These are phyloP conservation scores for Telfairia occidentalis DNA, from an alignment of 331 rosid species.

Conservation along the genomic window DNA sequence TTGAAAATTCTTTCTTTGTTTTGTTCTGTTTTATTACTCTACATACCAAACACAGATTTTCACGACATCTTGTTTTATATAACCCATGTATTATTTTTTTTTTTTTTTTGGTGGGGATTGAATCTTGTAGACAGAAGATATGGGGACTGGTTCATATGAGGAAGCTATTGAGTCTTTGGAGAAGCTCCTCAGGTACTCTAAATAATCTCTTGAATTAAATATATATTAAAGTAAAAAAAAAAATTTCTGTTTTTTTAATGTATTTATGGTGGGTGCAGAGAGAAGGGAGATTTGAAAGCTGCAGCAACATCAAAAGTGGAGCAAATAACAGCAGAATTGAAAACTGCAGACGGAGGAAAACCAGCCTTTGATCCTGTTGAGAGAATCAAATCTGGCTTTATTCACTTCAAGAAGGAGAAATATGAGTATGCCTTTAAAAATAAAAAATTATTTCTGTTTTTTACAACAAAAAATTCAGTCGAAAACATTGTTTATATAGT, in stretches of 20 bases:
- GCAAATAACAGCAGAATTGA: slow-evolving; percentile 61
- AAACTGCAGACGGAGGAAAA: slow-evolving; percentile 24
- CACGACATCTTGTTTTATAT: not conserved
- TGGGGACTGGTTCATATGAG: slow-evolving; percentile 6
- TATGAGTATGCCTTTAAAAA: slow-evolving; percentile 47
- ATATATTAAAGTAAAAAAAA: not conserved
- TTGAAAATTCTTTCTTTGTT: too few species aligned
- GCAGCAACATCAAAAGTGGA: slow-evolving; percentile 67
- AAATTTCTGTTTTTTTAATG: not conserved
- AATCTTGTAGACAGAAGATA: slow-evolving; percentile 37
- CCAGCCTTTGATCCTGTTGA: slow-evolving; percentile 50
- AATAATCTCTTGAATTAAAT: not conserved
- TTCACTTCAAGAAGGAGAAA: slow-evolving; percentile 87
- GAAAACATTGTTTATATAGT: not conserved
- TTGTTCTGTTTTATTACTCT: not conserved
- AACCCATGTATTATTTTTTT: not conserved
- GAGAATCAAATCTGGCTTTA: slow-evolving; percentile 64
- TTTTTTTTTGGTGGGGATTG: not conserved
- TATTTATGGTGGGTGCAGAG: slow-evolving; percentile 28
- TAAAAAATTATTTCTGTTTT: too few species aligned
- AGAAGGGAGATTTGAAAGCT: slow-evolving; percentile 52
- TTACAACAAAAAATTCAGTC: too few species aligned
- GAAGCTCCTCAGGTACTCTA: slow-evolving; percentile 15
- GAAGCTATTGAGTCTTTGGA: slow-evolving; percentile 11
- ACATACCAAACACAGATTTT: not conserved